Base-by-base conservation (phyloP, 345 rosid genomes). In the Clarkia xantiana region DNA sequence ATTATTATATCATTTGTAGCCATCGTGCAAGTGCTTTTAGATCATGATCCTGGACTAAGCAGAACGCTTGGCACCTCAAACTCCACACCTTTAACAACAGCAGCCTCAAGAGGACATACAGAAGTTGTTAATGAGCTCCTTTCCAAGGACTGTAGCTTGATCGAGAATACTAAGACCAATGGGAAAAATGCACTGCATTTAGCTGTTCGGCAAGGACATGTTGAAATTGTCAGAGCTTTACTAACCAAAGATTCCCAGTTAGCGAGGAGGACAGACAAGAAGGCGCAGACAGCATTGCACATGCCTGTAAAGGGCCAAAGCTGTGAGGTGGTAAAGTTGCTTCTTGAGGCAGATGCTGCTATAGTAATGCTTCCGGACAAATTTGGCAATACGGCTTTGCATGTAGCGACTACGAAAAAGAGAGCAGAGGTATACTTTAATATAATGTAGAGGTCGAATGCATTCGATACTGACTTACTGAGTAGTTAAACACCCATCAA, bases 21-120 rank as follows among this genome's bases (percentile, higher is more conserved):
- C 58, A 84, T 87, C 61, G 99, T 60, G 40, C 58, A 53, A 51
- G 64, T 60, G 8, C 49, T 59, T 29, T 22, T 59, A 42, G 63
- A 59, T 11, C 45, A 52, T 46, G 57, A 59, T 23, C 48, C 58
- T 39, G 58, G 58, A 16, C 57, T 60, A 18, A 52, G 64, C 64
- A 53, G 22, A 40, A 60, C 58, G 10, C 20, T 53, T 47, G 64
- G 64, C 14, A 52, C 36, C 52, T 60, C 58, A 39, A 60, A 60
- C 22, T 23, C 58, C 0, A 60, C 64, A 14, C 42, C 64, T 20
- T 17, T 60, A 22, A 60, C 23, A 52, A 45, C 64, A 19, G 64
- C 64, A 36, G 56, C 58, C 17, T 40, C 58, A 11, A 60, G 53
- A 42, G 64, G 64, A 8, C 64, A 53, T 17, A 60, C 64, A 38